A percentile compares a stretch with the other conserved stretches of the same genome.
Evolutionary conservation across 1,284 basidiomycete genomes (phyloP).

Genomic region (Peniophora sp.): DNA sequence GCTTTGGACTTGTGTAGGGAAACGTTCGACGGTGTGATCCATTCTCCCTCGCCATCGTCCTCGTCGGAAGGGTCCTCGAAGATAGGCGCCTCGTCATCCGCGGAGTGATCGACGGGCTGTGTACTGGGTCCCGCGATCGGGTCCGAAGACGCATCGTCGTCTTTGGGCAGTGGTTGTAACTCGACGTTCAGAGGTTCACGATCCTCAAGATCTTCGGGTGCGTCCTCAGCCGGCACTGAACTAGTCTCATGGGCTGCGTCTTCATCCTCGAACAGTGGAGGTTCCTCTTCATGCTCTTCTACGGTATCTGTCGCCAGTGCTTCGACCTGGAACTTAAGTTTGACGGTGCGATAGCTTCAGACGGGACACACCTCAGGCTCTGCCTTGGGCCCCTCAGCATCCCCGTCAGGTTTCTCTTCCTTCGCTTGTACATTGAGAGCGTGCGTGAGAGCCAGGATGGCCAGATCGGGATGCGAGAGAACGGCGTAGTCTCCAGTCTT

Average conservation of each 20-base stretch:
- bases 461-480: constrained; percentile 86
- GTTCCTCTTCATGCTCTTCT: constrained; percentile 2
- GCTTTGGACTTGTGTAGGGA: constrained; percentile 83
- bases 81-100: constrained; percentile 25
- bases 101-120: too few species aligned
- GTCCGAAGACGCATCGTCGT: constrained; percentile 6
- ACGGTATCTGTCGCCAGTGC: neutral
- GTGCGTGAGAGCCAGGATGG: constrained; percentile 86
- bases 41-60: constrained; percentile 87
- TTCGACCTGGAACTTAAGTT: neutral
- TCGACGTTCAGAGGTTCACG: constrained; percentile 41
- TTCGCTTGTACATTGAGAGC: constrained; percentile 42
- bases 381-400: neutral
- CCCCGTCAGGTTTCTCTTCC: neutral
- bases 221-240: constrained; percentile 15
- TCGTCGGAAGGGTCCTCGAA: constrained; percentile 70
- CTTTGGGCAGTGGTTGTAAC: constrained; percentile 29
- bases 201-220: constrained; percentile 12
- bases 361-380: constrained; percentile 4
- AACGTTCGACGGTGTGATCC: constrained; percentile 95
- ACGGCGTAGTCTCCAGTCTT: constrained; percentile 96
- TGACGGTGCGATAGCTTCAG: neutral
- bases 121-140: neutral
- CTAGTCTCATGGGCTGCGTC: constrained; percentile 10
- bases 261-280: constrained; percentile 1